Percentiles rank a stretch among this genome's conserved stretches.
Conservation (phyloP, 495 filamentous ascomycete genomes). For the Pseudevernia furfuracea region DNA sequence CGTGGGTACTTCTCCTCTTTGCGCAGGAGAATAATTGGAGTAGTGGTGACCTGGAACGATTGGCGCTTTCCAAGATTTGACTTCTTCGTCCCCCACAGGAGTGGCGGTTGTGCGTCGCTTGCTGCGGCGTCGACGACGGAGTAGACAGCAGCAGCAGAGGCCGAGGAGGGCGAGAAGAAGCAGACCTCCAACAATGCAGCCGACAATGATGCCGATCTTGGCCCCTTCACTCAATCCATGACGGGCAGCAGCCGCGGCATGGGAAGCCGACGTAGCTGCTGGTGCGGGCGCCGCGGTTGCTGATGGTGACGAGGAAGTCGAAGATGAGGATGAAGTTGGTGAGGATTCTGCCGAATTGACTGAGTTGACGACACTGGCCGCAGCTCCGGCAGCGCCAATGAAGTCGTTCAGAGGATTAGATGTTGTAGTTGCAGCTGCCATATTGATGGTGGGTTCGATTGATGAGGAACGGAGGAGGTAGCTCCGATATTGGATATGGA, state of each 20-base stretch:
- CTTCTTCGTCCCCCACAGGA: conserved; percentile 19
- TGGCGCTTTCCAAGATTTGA: conserved; percentile 20
- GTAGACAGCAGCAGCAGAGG: conserved; percentile 25
- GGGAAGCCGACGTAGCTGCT: conserved; percentile 22
- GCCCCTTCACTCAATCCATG: conserved; percentile 22
- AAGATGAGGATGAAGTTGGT: conserved; percentile 17
- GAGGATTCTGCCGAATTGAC: conserved; percentile 15
- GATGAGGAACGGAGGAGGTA: conserved; percentile 7
- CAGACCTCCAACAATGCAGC: conserved; percentile 21
- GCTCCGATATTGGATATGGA: neutral
- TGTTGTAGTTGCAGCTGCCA: conserved; percentile 19
- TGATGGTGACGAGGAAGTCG: conserved; percentile 15
- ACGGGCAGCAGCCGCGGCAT: conserved; percentile 20
- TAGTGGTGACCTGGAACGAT: conserved; percentile 22
- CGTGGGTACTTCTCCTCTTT: conserved; percentile 5
- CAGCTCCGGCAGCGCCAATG: conserved; percentile 24
- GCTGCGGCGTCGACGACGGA: conserved; percentile 24
- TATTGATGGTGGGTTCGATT: neutral
- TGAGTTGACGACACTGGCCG: conserved; percentile 19
- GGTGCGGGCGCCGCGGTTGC: conserved; percentile 18
- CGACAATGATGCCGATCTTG: conserved; percentile 30
- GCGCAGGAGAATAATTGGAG: conserved; percentile 17
- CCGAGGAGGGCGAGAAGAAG: conserved; percentile 21
- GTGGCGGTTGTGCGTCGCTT: conserved; percentile 9
- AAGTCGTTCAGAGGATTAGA: conserved; percentile 25